Conservation (phyloP, 2,329 filamentous ascomycete species). For the Trichophyton rubrum region DNA sequence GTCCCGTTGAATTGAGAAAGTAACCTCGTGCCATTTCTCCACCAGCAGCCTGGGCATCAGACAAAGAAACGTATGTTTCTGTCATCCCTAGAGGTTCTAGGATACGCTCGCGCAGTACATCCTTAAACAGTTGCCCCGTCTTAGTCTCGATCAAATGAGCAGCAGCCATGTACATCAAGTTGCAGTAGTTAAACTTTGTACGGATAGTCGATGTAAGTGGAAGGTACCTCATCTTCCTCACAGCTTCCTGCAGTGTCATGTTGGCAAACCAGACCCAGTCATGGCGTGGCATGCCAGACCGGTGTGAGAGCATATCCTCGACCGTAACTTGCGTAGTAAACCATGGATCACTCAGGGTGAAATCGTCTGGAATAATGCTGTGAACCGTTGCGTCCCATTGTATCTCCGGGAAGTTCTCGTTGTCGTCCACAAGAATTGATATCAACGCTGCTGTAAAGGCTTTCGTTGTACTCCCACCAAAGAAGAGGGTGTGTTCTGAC, state of each 20-base stretch:
- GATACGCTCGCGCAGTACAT: conserved; percentile 24
- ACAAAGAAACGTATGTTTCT: conserved; percentile 26
- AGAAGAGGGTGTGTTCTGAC: conserved; percentile 41
- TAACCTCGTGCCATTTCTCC: conserved; percentile 19
- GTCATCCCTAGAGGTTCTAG: conserved; percentile 33
- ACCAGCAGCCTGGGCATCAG: conserved; percentile 22
- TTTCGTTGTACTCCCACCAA: conserved; percentile 44
- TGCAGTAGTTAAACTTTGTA: conserved; percentile 39
- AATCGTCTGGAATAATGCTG: conserved; percentile 18
- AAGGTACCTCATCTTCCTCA: conserved; percentile 34
- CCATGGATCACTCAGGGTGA: conserved; percentile 23
- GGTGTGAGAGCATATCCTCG: conserved; percentile 25
- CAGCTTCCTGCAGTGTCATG: conserved; percentile 24
- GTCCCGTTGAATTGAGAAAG: conserved; percentile 11
- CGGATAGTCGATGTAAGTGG: conserved; percentile 31
- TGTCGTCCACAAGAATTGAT: conserved; percentile 28
- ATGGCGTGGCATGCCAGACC: conserved; percentile 22
- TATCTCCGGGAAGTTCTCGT: conserved; percentile 17
- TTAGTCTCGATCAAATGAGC: conserved; percentile 37
- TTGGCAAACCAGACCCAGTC: conserved; percentile 19
- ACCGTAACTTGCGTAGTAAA: conserved; percentile 19
- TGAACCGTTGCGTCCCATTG: conserved; percentile 13
- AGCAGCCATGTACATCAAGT: conserved; percentile 40
- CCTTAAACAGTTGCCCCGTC: conserved; percentile 23
- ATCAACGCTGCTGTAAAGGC: conserved; percentile 41